phyloP scores from a whole-genome alignment of 176 grass and related monocot genomes.

The Microstegium vimineum region DNA sequence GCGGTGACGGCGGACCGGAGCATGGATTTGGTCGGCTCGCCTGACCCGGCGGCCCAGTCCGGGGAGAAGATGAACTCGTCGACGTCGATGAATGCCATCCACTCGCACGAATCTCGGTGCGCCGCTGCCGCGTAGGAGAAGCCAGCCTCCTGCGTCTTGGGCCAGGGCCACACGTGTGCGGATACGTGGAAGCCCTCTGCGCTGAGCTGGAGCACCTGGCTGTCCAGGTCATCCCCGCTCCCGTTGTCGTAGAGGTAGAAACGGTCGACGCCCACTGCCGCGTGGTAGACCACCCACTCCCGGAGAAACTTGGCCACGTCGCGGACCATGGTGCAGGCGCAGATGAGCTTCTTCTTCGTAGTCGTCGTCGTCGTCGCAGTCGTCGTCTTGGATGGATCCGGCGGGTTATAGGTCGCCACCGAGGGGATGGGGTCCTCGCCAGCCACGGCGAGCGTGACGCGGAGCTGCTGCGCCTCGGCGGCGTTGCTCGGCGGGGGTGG shows the following conservation, averaged over 20 bases:
- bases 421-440: conserved; percentile 28
- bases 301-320: conserved; percentile 62
- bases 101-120: conserved; percentile 37
- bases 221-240: conserved; percentile 40
- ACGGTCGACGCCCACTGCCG: conserved; percentile 42
- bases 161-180: conserved; percentile 50
- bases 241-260: conserved; percentile 88
- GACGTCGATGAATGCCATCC: conserved; percentile 79
- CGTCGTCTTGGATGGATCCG: not conserved
- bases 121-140: conserved; percentile 47
- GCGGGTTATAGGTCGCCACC: conserved; percentile 33
- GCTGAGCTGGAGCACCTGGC: conserved; percentile 20
- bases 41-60: not conserved
- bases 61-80: conserved; percentile 72
- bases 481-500: too few relatives aligned
- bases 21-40: conserved; percentile 18
- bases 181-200: conserved; percentile 24
- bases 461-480: too few relatives aligned
- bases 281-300: conserved; percentile 71
- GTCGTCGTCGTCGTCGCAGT: too few relatives aligned
- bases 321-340: conserved; percentile 67
- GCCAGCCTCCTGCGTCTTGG: conserved; percentile 71
- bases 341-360: conserved; percentile 21
- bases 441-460: too few relatives aligned
- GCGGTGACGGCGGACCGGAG: conserved; percentile 11